Conservation (phyloP, 495 filamentous ascomycete genomes). For the Penicillium nucicola region DNA sequence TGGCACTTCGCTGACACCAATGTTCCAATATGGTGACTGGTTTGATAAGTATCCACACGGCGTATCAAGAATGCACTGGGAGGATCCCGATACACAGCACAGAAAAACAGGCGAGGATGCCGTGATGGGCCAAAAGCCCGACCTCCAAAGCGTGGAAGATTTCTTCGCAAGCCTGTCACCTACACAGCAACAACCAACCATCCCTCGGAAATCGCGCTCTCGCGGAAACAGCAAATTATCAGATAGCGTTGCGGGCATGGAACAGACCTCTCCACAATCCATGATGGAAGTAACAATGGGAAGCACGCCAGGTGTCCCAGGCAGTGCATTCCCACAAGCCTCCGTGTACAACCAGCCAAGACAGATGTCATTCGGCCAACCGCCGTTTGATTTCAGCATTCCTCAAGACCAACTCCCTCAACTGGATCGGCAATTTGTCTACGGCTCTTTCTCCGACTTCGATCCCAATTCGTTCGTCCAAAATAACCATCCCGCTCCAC, state of each 20-base stretch:
- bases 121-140: slow-evolving; percentile 77
- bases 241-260: slow-evolving; percentile 22
- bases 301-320: slow-evolving; percentile 31
- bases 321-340: slow-evolving; percentile 45
- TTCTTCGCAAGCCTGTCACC: slow-evolving; percentile 85
- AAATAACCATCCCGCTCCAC: slow-evolving; percentile 25
- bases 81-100: slow-evolving; percentile 66
- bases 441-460: slow-evolving; percentile 68
- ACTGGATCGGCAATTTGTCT: slow-evolving; percentile 75
- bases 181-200: slow-evolving; percentile 50
- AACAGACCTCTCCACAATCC: slow-evolving; percentile 31
- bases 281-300: slow-evolving; percentile 35
- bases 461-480: slow-evolving; percentile 45
- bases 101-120: slow-evolving; percentile 76
- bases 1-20: slow-evolving; percentile 48
- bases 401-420: slow-evolving; percentile 51
- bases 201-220: slow-evolving; percentile 38
- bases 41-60: slow-evolving; percentile 94
- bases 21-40: slow-evolving; percentile 98
- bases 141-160: slow-evolving; percentile 90
- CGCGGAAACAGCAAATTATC: slow-evolving; percentile 33
- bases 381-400: slow-evolving; percentile 39
- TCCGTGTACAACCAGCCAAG: slow-evolving; percentile 33
- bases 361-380: slow-evolving; percentile 34
- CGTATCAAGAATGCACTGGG: slow-evolving; percentile 77